Evolutionary conservation across 73 alveolate genomes (phyloP), one percentile per base, ranked within the genome.

Genomic region (Paramecium primaurelia): DNA sequence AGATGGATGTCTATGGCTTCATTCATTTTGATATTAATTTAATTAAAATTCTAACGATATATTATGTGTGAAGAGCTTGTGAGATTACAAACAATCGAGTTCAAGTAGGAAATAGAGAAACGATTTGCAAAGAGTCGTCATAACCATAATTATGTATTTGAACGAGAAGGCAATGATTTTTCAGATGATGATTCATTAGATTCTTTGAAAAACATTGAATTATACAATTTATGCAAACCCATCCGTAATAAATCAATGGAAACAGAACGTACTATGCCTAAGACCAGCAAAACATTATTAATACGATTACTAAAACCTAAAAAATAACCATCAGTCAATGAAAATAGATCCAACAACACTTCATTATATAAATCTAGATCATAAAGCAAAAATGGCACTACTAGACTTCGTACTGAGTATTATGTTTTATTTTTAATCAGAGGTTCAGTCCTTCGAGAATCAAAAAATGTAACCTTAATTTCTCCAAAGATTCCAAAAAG

Each of bases 111-210:
- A 44, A 73, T 73, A 37, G 87, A 73, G 47, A 36, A 40, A 28
- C 28, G 87, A 25, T 73, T 16, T 73, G 87, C 87, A 14, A 73
- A 73, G 34, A 73, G 87, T 44, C 40, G 47, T n/a, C 87, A 73
- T 37, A 73, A 73, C 40, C 87, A 73, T 36, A 73, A 3, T 22
- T 73, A 73, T 37, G 87, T 73, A 25, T 73, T 73, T 73, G 59
- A 32, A 14, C 2, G 84, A 64, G 84, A 73, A 36, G 59, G 58
- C 38, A 32, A 36, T 30, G 87, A 73, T 36, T 73, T 9, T 14
- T 73, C 87, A 36, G 59, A 73, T 73, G 87, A 73, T 73, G 87
- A 73, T 38, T 73, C 87, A 36, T 38, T 73, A 36, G 87, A 73
- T 38, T 73, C 87, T 36, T 73, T 73, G 28, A 28, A 51, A 32